Conservation (phyloP, 1,284 basidiomycete genomes). For the Prillingera fragicola region DNA sequence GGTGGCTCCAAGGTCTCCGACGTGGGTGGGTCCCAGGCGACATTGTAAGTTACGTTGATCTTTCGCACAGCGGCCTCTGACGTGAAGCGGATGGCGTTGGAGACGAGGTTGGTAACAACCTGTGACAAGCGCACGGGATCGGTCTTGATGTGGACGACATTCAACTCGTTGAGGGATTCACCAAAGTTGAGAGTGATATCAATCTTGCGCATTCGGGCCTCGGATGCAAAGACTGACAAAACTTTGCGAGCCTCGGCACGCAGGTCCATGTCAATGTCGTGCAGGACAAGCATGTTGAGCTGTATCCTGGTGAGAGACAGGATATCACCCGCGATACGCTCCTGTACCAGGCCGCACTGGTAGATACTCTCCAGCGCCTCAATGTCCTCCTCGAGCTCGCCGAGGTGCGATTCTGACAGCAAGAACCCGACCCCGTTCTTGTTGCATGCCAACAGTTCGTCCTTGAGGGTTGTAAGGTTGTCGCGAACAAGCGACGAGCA, state of each 20-base stretch:
- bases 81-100: constrained; percentile 33
- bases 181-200: constrained; percentile 32
- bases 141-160: constrained; percentile 34
- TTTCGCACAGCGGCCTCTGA: constrained; percentile 10
- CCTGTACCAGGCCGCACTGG: constrained; percentile 47
- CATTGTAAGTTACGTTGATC: constrained; percentile 31
- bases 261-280: constrained; percentile 44
- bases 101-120: constrained; percentile 37
- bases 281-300: constrained; percentile 39
- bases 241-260: constrained; percentile 41
- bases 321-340: constrained; percentile 49
- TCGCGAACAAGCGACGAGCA: constrained; percentile 45
- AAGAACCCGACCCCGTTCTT: constrained; percentile 25
- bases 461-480: constrained; percentile 34
- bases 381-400: constrained; percentile 45
- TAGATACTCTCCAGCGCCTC: constrained; percentile 34
- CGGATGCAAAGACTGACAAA: constrained; percentile 33
- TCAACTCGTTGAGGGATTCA: constrained; percentile 20
- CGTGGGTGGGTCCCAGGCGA: constrained; percentile 21
- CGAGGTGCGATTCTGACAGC: constrained; percentile 35
- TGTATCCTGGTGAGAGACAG: constrained; percentile 48
- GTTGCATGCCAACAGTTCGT: constrained; percentile 29
- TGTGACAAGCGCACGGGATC: constrained; percentile 47
- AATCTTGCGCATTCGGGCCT: constrained; percentile 38
- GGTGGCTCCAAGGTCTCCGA: neutral